Percentiles rank a stretch among this genome's conserved stretches.
These are phyloP conservation scores for Aspergillus ellipticus DNA, from an alignment of 495 filamentous ascomycete species.

Conservation along the genomic window DNA sequence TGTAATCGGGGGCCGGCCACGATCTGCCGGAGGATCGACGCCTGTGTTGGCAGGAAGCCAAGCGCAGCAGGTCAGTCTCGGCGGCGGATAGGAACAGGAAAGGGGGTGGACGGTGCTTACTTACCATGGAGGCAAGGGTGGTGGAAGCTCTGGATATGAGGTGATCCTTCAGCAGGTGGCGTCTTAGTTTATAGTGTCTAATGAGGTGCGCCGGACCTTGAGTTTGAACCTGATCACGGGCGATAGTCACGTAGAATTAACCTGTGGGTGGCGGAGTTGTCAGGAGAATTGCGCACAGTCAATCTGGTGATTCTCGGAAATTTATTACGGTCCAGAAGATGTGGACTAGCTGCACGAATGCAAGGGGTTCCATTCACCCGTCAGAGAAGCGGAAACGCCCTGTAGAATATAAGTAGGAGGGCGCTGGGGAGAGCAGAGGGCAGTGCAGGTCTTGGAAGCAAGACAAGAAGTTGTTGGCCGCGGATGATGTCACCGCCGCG, in stretches of 20 bases:
- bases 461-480: neutral
- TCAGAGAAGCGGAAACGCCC: neutral
- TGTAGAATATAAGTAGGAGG: neutral
- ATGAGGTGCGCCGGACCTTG: too few relatives aligned
- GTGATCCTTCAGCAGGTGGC: neutral
- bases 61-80: conserved; percentile 18
- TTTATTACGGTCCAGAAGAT: neutral
- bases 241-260: neutral
- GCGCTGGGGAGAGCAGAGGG: neutral
- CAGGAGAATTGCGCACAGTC: neutral
- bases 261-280: neutral
- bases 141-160: neutral
- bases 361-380: neutral
- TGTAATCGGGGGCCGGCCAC: conserved; percentile 75
- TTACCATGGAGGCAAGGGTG: conserved; percentile 10
- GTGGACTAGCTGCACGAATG: neutral
- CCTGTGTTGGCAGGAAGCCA: conserved; percentile 35
- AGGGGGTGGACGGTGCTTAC: conserved; percentile 4
- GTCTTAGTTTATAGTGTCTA: too few relatives aligned
- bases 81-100: conserved; percentile 10
- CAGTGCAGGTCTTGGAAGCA: neutral
- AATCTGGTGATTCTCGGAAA: neutral
- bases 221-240: too few relatives aligned
- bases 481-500: conserved; percentile 22
- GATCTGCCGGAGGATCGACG: conserved; percentile 66